These are phyloP conservation scores for Miscanthus sacchariflorus DNA, from an alignment of 202 grass and related monocot species.

Conservation along the genomic window DNA sequence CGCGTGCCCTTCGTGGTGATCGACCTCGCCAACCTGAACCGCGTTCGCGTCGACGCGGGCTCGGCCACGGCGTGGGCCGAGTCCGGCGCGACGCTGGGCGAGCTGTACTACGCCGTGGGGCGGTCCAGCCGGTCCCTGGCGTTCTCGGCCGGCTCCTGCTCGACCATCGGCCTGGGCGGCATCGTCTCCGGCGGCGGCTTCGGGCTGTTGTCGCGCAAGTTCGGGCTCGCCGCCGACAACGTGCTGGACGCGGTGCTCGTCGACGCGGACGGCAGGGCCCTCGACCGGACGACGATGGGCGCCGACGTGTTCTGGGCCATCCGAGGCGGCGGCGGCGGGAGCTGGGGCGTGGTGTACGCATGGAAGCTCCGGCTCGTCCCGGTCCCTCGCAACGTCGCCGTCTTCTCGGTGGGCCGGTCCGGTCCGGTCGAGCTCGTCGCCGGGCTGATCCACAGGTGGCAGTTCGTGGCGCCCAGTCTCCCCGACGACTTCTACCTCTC, in stretches of 20 bases:
- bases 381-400: slow-evolving; percentile 45
- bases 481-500: slow-evolving; percentile 83
- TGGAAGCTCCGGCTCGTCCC: slow-evolving; percentile 71
- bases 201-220: slow-evolving; percentile 58
- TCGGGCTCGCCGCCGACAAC: slow-evolving; percentile 57
- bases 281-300: slow-evolving; percentile 50
- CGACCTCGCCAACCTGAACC: slow-evolving; percentile 52
- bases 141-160: slow-evolving; percentile 51
- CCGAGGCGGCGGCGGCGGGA: slow-evolving; percentile 73
- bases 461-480: slow-evolving; percentile 46
- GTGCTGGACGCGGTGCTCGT: slow-evolving; percentile 59
- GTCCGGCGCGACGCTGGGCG: slow-evolving; percentile 56
- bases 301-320: slow-evolving; percentile 82
- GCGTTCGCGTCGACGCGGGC: slow-evolving; percentile 35
- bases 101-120: slow-evolving; percentile 61
- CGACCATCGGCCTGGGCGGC: slow-evolving; percentile 62
- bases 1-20: slow-evolving; percentile 46
- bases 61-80: slow-evolving; percentile 55
- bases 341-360: slow-evolving; percentile 75
- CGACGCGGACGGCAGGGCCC: background rate
- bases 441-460: slow-evolving; percentile 55
- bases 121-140: slow-evolving; percentile 23
- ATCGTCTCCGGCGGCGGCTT: slow-evolving; percentile 61
- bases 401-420: slow-evolving; percentile 30
- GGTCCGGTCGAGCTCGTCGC: slow-evolving; percentile 42